Base-by-base conservation (phyloP, 2,329 filamentous ascomycete species). In the Cytospora paraplurivora region DNA sequence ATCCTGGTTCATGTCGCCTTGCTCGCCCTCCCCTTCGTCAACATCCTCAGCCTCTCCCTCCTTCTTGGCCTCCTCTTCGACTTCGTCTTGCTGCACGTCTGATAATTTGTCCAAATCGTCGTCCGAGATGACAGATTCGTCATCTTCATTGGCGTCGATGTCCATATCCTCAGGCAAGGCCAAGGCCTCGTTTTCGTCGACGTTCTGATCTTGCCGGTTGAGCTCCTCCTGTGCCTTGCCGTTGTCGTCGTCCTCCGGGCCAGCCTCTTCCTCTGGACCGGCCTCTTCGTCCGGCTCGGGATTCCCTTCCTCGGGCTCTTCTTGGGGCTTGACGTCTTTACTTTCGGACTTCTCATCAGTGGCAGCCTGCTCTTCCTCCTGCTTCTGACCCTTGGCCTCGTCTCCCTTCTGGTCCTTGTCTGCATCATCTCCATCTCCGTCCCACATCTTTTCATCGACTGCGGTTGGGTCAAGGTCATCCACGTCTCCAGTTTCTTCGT, bases 371-470 rank as follows among this genome's bases (percentile, higher is more conserved):
- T 88, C 85, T 56, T 89, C 84, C 15, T 86, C 82, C 66, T 88
- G 82, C 71, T 90, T 84, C 66, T 89, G 82, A 0, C 88, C 88
- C 71, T 91, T 88, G 21, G 90, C 79, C 64, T 92, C 83, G 61
- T 93, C 87, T 7, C 87, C 88, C 71, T 92, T 82, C 71, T 92
- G 90, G 52, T 97, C 90, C 69, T 95, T 95, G 55, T 94, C 90
- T 1, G 90, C 88, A 55, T 93, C 87, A 52, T 93, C 84, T 55
- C 89, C 83, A 53, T 88, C 88, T 47, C 93, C 93, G 76, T 99
- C 93, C 95, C 95, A 99, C 85, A 98, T 93, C 81, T 98, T 99
- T 78, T 99, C 96, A 73, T 99, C 96, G 1, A 98, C 90, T 21
- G 94, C 91, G 17, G 88, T 90, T 13, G 92, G 89, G 69, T 97